Conservation (phyloP, 2,329 filamentous ascomycete species). For the Moelleriella libera region DNA sequence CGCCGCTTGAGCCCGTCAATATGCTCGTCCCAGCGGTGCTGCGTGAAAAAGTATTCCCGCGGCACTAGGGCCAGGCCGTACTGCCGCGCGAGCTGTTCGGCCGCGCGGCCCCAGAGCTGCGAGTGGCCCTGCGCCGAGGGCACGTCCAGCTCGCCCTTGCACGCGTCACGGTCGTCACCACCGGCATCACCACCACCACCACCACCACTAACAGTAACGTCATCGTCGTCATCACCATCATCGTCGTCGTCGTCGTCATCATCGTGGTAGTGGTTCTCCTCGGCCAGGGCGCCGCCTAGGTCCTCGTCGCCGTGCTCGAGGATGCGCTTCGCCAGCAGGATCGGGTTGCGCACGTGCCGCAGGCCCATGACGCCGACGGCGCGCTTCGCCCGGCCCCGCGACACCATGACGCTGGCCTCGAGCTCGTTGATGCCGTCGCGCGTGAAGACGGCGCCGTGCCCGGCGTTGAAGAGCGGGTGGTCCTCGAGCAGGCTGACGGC, state of each 20-base stretch:
- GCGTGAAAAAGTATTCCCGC: slow-evolving; percentile 64
- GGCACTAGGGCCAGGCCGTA: slow-evolving; percentile 62
- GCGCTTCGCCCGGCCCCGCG: slow-evolving; percentile 55
- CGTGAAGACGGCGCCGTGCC: slow-evolving; percentile 75
- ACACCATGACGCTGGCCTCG: slow-evolving; percentile 79
- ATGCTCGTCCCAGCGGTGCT: slow-evolving; percentile 69
- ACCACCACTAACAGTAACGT: no score
- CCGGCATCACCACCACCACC: no score
- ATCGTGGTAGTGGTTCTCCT: slow-evolving; percentile 2
- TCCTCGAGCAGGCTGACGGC: slow-evolving; percentile 68
- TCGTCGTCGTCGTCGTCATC: no score
- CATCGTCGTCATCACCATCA: no score
- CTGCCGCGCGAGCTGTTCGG: slow-evolving; percentile 50
- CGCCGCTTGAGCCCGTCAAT: slow-evolving; percentile 40
- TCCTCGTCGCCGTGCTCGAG: slow-evolving; percentile 53
- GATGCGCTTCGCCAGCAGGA: slow-evolving; percentile 57
- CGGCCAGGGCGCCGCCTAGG: slow-evolving; percentile 22
- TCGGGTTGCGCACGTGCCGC: slow-evolving; percentile 62
- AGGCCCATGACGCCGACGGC: slow-evolving; percentile 66
- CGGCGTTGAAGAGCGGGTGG: slow-evolving; percentile 72
- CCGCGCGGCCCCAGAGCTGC: slow-evolving; percentile 51
- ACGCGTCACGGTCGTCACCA: no score
- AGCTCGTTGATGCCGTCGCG: slow-evolving; percentile 71
- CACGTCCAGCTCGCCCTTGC: slow-evolving; percentile 23
- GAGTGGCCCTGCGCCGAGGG: slow-evolving; percentile 54